These are phyloP conservation scores for Holtermanniella nyarrowii DNA, from an alignment of 768 basidiomycete genomes.

Conservation along the genomic window DNA sequence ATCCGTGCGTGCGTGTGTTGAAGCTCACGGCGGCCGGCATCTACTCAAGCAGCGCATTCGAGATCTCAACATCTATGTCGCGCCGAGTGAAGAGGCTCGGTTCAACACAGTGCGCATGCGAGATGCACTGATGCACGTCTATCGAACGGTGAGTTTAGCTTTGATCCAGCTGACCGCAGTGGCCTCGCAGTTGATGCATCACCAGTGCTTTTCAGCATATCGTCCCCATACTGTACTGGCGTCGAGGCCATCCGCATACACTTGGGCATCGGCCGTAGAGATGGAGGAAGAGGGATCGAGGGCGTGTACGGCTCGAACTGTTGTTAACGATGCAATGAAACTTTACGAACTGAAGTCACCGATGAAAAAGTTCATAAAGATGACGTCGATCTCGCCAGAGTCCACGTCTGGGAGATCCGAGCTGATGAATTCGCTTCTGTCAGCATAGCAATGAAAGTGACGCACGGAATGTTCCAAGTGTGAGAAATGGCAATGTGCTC, in stretches of 20 bases:
- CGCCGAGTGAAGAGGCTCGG: too few relatives aligned
- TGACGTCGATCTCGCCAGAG: constrained; percentile 21
- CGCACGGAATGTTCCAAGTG: constrained; percentile 19
- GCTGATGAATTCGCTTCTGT: background rate
- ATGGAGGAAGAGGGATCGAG: constrained; percentile 22
- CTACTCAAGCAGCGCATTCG: constrained; percentile 12
- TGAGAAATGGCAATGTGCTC: constrained; percentile 35
- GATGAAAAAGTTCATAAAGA: constrained; percentile 35
- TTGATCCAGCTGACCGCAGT: background rate
- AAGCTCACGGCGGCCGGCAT: constrained; percentile 8
- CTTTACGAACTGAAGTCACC: constrained; percentile 36
- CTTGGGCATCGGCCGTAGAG: constrained; percentile 13
- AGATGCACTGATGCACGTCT: background rate
- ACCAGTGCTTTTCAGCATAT: constrained; percentile 31
- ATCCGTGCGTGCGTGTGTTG: constrained; percentile 7
- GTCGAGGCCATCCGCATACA: constrained; percentile 25
- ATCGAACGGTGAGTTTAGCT: background rate
- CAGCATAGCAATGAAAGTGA: background rate
- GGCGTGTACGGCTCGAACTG: constrained; percentile 33
- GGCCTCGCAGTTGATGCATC: background rate
- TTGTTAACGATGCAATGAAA: background rate
- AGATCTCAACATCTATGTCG: constrained; percentile 1
- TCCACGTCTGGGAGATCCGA: background rate
- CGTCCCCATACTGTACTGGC: constrained; percentile 31
- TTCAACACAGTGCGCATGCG: too few relatives aligned